These are phyloP conservation scores for Fusarium verticillioides DNA, from an alignment of 2,329 filamentous ascomycete genomes.

Conservation along the genomic window DNA sequence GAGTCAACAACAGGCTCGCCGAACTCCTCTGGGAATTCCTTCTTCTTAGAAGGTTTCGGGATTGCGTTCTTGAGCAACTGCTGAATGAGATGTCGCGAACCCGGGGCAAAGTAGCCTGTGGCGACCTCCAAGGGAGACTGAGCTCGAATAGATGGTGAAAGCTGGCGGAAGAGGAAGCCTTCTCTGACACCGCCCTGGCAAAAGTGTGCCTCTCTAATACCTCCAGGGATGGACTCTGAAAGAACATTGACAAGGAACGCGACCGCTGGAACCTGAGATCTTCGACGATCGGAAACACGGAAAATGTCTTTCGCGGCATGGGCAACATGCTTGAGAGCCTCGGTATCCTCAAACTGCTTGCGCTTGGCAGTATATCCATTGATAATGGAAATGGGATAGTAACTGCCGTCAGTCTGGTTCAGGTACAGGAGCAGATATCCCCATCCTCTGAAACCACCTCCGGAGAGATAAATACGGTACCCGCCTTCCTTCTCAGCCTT, in stretches of 20 bases:
- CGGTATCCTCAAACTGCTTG: slow-evolving; percentile 63
- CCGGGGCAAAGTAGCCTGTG: slow-evolving; percentile 63
- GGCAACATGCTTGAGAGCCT: slow-evolving; percentile 49
- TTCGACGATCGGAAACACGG: slow-evolving; percentile 72
- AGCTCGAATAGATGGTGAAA: slow-evolving; percentile 58
- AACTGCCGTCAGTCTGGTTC: slow-evolving; percentile 65
- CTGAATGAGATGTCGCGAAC: slow-evolving; percentile 58
- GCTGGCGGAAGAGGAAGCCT: slow-evolving; percentile 69
- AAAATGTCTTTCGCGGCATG: slow-evolving; percentile 58
- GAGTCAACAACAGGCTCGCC: slow-evolving; percentile 61
- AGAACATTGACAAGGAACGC: slow-evolving; percentile 74
- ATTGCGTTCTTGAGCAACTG: slow-evolving; percentile 60
- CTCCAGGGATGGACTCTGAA: slow-evolving; percentile 66
- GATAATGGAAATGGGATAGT: slow-evolving; percentile 78
- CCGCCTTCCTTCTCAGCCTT: slow-evolving; percentile 57
- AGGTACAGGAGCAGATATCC: slow-evolving; percentile 72
- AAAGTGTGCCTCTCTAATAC: slow-evolving; percentile 72
- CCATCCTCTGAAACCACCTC: slow-evolving; percentile 78
- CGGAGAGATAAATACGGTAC: slow-evolving; percentile 73
- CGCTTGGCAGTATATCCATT: slow-evolving; percentile 70
- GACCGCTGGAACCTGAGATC: slow-evolving; percentile 74
- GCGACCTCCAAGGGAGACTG: slow-evolving; percentile 70
- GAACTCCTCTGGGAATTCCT: slow-evolving; percentile 54
- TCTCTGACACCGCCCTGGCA: slow-evolving; percentile 78
- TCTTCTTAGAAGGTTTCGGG: slow-evolving; percentile 50